Evolutionary conservation across 257 asterid species (phyloP), one percentile per base, ranked within the genome.

Genomic region (Plantago major): DNA sequence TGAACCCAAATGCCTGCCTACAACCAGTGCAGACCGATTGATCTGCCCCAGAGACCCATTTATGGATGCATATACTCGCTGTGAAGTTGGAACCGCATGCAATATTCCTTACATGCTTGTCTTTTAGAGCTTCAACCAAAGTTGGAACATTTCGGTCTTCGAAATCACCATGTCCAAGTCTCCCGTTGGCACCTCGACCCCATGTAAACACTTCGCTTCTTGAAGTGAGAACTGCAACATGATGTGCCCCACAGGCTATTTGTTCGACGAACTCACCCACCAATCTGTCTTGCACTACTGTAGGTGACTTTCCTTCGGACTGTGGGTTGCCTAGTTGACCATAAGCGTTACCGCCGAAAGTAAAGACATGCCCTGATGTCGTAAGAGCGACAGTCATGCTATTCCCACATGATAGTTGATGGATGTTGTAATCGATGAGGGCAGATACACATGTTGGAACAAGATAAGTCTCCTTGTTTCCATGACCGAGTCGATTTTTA

Each of bases 201-300:
- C 99, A 92, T 0, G 96, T 85, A 50, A 77, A 87, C 0, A 89
- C 86, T 68, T 92, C 99, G 28, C 84, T 84, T 71, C 91, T 81
- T 42, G 95, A 79, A 10, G 97, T 92, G 72, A 92, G 78, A 55
- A 73, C 95, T 1, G 93, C 97, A 18, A 86, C 88, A 63, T 92
- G 99, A 73, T 71, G 54, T 18, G 79, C 67, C 5, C 99, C 99
- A 51, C 95, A 83, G 1, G 95, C 74, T 51, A 92, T 80, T 70
- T 92, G 96, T 66, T 92, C 99, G 2, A 83, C 96, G 51, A 84
- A 92, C 68, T 89, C 97, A 9, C 99, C 99, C n/a, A 87, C 95
- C 61, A 92, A 66, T 52, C 73, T 69, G 38, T 86, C 99, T 67
- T 89, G 97, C 14, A 92, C 96, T 38, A 92, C 70, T 42, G 76